Evolutionary conservation across 2,329 filamentous ascomycete species (phyloP).

Genomic region (Fusarium euwallaceae): DNA sequence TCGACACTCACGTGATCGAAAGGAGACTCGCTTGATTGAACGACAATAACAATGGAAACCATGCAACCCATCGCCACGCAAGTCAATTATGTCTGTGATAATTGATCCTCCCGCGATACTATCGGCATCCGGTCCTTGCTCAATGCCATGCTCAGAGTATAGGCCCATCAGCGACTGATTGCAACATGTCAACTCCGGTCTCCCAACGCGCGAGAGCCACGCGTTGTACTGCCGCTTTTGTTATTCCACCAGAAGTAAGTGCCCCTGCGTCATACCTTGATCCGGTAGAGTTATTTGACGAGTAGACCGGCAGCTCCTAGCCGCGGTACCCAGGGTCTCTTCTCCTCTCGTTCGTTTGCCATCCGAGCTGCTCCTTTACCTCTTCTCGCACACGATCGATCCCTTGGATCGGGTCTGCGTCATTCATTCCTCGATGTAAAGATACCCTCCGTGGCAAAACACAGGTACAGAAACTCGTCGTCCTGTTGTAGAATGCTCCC

Average conservation of each 20-base stretch:
- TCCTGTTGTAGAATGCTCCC: neutral
- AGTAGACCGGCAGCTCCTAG: slow-evolving; percentile 10
- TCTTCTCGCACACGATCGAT: slow-evolving; percentile 11
- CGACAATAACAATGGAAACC: neutral
- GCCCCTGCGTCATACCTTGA: neutral
- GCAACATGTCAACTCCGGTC: slow-evolving; percentile 1
- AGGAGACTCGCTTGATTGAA: neutral
- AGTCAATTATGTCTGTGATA: neutral
- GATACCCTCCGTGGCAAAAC: slow-evolving; percentile 5
- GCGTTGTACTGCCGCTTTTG: slow-evolving; percentile 1
- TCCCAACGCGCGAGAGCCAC: slow-evolving; percentile 8
- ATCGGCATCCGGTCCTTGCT: neutral
- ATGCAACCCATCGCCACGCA: neutral
- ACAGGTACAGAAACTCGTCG: neutral
- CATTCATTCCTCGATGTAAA: slow-evolving; percentile 1
- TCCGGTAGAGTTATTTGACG: slow-evolving; percentile 4
- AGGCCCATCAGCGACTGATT: neutral
- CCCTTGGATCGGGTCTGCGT: slow-evolving; percentile 18
- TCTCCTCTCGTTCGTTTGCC: slow-evolving; percentile 23
- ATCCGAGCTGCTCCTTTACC: slow-evolving; percentile 16
- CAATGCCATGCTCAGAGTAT: neutral
- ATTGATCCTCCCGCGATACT: neutral
- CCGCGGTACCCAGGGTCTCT: slow-evolving; percentile 7
- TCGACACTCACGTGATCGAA: neutral
- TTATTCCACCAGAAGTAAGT: slow-evolving; percentile 16